Evolutionary conservation across 2,329 filamentous ascomycete species (phyloP), one percentile per base, ranked within the genome.

Genomic region (Dothideomycetes sp.): DNA sequence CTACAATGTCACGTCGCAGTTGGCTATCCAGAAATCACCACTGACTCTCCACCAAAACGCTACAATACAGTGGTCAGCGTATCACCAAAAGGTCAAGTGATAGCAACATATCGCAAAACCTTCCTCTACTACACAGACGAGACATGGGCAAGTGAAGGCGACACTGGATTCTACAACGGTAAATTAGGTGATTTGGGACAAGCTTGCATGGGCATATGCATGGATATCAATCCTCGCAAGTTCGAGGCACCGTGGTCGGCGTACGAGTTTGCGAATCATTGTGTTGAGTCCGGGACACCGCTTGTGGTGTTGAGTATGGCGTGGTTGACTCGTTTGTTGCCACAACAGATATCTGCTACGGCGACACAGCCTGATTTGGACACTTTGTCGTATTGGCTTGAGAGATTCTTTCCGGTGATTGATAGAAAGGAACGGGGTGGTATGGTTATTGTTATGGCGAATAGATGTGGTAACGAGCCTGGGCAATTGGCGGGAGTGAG

Each of bases 281-380:
- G 80, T 5, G 55, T 85, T 0, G 61, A 74, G 1, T 61, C 63
- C 0, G 53, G 68, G 0, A 72, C 80, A 0, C 75, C 77, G 11
- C 47, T 88, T 0, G 76, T 84, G 2, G 74, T 87, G 23, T 50
- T 89, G 0, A 76, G 74, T 4, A 88, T 88, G 84, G 82, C 84
- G 0, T 89, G 83, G 84, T 65, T 84, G 22, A 85, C 82, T 12
- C 55, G 64, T 19, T 56, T 75, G 17, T 2, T 65, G 57, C 41
- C 76, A 67, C 46, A 70, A 67, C 51, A 67, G 59, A 1, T 65
- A 52, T 13, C 43, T 45, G 6, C 77, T 65, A 54, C 75, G 53
- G 44, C 66, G 50, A 19, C 64, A 48, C 48, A 74, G 35, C 81
- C 82, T 0, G 83, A 88, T 48, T 70, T 83, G 61, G 76, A 84